Percentiles rank a stretch among this genome's conserved stretches.
phyloP scores from a whole-genome alignment of 2,329 filamentous ascomycete genomes.

The Cytospora piceicola region DNA sequence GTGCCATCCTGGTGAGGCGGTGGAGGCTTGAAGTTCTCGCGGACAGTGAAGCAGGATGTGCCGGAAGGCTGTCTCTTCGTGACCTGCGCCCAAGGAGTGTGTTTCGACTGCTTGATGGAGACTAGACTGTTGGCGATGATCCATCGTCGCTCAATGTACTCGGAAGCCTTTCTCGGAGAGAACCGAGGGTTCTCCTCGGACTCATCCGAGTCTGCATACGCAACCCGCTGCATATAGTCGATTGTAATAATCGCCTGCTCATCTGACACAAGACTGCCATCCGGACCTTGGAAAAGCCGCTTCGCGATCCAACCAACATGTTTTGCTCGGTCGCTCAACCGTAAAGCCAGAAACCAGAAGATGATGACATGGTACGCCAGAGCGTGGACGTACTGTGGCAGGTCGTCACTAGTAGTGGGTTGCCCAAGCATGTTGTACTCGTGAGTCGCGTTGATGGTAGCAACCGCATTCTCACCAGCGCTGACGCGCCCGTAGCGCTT shows the following conservation, averaged over 20 bases:
- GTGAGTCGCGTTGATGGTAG: slow-evolving; percentile 32
- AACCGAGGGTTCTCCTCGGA: slow-evolving; percentile 70
- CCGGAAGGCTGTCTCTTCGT: slow-evolving; percentile 74
- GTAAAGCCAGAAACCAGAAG: slow-evolving; percentile 94
- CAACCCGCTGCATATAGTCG: slow-evolving; percentile 90
- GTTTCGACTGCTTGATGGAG: slow-evolving; percentile 71
- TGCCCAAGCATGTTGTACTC: slow-evolving; percentile 38
- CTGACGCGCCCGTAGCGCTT: slow-evolving; percentile 53
- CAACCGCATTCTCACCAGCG: slow-evolving; percentile 47
- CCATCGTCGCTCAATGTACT: slow-evolving; percentile 70
- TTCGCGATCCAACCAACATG: slow-evolving; percentile 91
- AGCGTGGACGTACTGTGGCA: slow-evolving; percentile 92
- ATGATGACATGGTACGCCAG: slow-evolving; percentile 94
- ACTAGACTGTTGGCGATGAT: slow-evolving; percentile 75
- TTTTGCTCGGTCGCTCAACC: slow-evolving; percentile 78
- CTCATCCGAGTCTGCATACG: slow-evolving; percentile 84
- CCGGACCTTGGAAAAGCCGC: slow-evolving; percentile 78
- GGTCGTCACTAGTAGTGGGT: slow-evolving; percentile 63
- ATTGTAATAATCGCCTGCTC: slow-evolving; percentile 93
- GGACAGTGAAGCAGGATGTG: slow-evolving; percentile 62
- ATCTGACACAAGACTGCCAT: slow-evolving; percentile 76
- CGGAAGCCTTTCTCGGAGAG: slow-evolving; percentile 65
- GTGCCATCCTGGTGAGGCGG: slow-evolving; percentile 59
- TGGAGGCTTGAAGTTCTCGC: slow-evolving; percentile 62
- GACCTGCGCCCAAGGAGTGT: slow-evolving; percentile 70